Evolutionary conservation across 106 monocot genomes (phyloP).

Genomic region (Dendrobium officinale): DNA sequence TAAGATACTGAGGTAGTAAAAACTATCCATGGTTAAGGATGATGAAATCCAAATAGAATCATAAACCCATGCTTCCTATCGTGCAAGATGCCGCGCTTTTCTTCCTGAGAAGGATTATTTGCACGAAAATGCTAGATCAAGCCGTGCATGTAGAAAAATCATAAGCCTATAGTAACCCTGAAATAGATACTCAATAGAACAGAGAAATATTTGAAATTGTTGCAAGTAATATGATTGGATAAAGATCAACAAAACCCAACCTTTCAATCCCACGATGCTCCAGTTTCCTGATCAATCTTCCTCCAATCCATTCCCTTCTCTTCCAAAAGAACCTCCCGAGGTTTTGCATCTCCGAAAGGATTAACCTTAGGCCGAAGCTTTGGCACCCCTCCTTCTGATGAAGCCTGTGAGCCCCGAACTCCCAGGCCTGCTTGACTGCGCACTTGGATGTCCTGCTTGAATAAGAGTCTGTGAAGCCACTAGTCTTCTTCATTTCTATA

Average conservation of each 20-base stretch:
- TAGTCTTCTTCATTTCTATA: slow-evolving; percentile 34
- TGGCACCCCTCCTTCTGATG: slow-evolving; percentile 6
- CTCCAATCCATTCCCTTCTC: slow-evolving; percentile 67
- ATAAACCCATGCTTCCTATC: too few species aligned
- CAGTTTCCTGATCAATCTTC: slow-evolving; percentile 66
- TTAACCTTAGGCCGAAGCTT: slow-evolving; percentile 42
- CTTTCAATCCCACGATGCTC: slow-evolving; percentile 58
- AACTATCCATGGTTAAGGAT: too few species aligned
- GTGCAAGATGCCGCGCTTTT: too few species aligned
- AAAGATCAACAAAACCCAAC: slow-evolving; percentile 16
- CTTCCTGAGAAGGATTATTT: too few species aligned
- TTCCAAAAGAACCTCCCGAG: slow-evolving; percentile 52
- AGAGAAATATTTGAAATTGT: background rate
- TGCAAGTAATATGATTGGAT: background rate
- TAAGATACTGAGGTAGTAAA: too few species aligned
- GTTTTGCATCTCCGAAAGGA: slow-evolving; percentile 75
- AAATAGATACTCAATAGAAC: background rate
- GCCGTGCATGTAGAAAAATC: too few species aligned
- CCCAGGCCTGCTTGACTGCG: slow-evolving; percentile 37
- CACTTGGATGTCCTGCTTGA: slow-evolving; percentile 56
- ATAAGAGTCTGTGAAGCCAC: slow-evolving; percentile 43
- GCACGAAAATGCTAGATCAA: too few species aligned
- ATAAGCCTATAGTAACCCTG: too few species aligned
- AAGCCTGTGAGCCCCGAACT: slow-evolving; percentile 14
- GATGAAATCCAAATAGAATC: too few species aligned